Evolutionary conservation across 2,329 filamentous ascomycete genomes (phyloP).

Genomic region (Penicillium brevicompactum): DNA sequence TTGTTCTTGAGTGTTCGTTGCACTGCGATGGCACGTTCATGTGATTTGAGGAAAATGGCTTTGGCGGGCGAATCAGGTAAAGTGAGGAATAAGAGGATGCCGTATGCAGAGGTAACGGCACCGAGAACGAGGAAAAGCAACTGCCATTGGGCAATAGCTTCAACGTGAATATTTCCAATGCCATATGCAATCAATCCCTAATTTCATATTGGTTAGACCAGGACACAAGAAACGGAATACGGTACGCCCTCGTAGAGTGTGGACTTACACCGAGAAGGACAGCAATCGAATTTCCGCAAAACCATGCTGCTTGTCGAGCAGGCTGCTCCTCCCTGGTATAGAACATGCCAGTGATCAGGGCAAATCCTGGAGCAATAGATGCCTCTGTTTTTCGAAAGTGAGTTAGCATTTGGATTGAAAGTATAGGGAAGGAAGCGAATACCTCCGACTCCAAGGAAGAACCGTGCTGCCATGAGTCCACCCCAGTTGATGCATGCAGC

Average conservation of each 20-base stretch:
- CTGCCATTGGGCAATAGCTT: conserved; percentile 13
- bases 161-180: conserved; percentile 14
- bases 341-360: conserved; percentile 41
- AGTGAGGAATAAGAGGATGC: conserved; percentile 18
- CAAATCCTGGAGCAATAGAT: conserved; percentile 36
- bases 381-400: conserved; percentile 20
- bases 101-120: conserved; percentile 13
- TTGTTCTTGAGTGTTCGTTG: conserved; percentile 55
- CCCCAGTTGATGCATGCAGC: conserved; percentile 31
- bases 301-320: conserved; percentile 37
- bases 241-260: background rate
- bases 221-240: background rate
- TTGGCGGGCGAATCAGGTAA: conserved; percentile 37
- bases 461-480: conserved; percentile 44
- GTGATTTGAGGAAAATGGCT: conserved; percentile 45
- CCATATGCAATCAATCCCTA: conserved; percentile 15
- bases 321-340: conserved; percentile 39
- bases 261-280: conserved; percentile 12
- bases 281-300: conserved; percentile 37
- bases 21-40: conserved; percentile 51
- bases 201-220: background rate
- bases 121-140: conserved; percentile 18
- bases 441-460: conserved; percentile 34
- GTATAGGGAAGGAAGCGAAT: background rate
- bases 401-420: background rate